phyloP scores from a whole-genome alignment of 2,329 filamentous ascomycete genomes.

The Lizonia empirigonia region DNA sequence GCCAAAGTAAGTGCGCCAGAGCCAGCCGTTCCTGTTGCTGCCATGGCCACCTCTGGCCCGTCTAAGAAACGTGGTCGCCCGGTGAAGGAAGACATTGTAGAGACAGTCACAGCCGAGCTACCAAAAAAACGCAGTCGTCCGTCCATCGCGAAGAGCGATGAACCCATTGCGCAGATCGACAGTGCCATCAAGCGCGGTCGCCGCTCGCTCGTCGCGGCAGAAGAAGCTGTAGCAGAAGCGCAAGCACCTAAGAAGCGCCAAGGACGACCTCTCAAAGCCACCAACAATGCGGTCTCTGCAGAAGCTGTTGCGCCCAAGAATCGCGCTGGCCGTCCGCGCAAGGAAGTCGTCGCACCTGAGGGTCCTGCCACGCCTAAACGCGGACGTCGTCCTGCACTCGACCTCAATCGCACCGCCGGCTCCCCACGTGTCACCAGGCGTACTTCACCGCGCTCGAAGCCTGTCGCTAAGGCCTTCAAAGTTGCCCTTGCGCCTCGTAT shows the following conservation, averaged over 20 bases:
- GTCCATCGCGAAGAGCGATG: slow-evolving; percentile 16
- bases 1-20: slow-evolving; percentile 14
- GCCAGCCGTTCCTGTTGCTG: slow-evolving; percentile 8
- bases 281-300: background rate
- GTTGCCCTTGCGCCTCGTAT: slow-evolving; percentile 19
- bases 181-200: slow-evolving; percentile 23
- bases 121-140: slow-evolving; percentile 34
- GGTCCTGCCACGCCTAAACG: slow-evolving; percentile 15
- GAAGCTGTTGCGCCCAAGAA: slow-evolving; percentile 17
- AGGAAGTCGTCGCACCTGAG: slow-evolving; percentile 5
- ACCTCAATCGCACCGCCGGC: slow-evolving; percentile 25
- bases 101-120: slow-evolving; percentile 4
- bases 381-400: slow-evolving; percentile 17
- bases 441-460: slow-evolving; percentile 13
- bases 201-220: slow-evolving; percentile 12
- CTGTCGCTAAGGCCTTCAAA: slow-evolving; percentile 6
- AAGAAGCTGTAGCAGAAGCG: slow-evolving; percentile 7
- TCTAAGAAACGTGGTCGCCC: slow-evolving; percentile 27
- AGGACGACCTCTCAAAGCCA: slow-evolving; percentile 16
- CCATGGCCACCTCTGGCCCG: slow-evolving; percentile 1
- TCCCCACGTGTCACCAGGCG: slow-evolving; percentile 33
- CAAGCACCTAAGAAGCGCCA: slow-evolving; percentile 14
- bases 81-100: slow-evolving; percentile 11
- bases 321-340: slow-evolving; percentile 24
- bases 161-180: slow-evolving; percentile 13